Base-by-base conservation (phyloP, 306 rosid species). In the Rosa persica region DNA sequence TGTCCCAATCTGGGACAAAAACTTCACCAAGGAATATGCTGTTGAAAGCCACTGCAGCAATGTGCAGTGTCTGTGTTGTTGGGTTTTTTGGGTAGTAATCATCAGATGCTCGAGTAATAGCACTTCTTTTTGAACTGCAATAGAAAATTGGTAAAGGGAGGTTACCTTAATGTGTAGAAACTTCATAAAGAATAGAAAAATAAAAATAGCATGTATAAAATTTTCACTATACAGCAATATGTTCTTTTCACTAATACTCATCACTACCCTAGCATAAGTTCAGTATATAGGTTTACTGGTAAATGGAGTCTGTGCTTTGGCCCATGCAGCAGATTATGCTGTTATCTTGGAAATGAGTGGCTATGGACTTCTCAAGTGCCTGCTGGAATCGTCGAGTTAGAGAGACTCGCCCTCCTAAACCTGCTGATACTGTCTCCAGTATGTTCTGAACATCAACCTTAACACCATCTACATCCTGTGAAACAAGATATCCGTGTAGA, bases 1-100 rank as follows among this genome's bases (percentile, higher is more conserved):
- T 85, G 75, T 85, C 88, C 88, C 88, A 85, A 82, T 85, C 88
- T n/a, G 88, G 88, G 43, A 82, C 82, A 67, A 85, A 27, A 58
- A 85, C 70, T 80, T 85, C 88, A 76, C 88, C 88, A 36, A 85
- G 77, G 75, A 85, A 79, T 72, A 85, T 80, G 82, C 84, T 85
- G 81, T 85, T 85, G 84, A 71, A 85, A 58, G 88, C 76, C 74
- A 85, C 84, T 57, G 88, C 71, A 79, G 88, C 86, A 66, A 85
- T 46, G 55, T 85, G 88, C 47, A 82, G 68, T 47, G 88, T 85
- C 79, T 82, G 86, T 6, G 86, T 78, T 16, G 80, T 36, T 48
- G 88, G 83, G 69, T 79, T 79, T 62, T 70, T 48, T 0, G 88
- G 88, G 81, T 85, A 85, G 84, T 81, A 85, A 72, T 82, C 88